A percentile compares a stretch with the other conserved stretches of the same genome.
phyloP scores from a whole-genome alignment of 2,329 filamentous ascomycete species.

The Pseudofabraea citricarpa region DNA sequence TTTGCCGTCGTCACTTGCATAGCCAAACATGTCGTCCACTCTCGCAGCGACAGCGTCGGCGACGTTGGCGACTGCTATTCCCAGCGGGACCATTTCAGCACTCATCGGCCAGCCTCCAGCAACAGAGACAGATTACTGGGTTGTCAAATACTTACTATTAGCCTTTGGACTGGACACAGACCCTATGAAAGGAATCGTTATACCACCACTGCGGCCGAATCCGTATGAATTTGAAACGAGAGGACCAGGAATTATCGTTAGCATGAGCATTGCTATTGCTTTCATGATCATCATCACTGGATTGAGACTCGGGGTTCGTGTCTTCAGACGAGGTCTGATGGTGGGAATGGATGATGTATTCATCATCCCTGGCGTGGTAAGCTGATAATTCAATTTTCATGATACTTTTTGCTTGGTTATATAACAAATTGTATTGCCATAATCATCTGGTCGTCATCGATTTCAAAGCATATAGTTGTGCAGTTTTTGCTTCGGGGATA shows the following conservation, averaged over 20 bases:
- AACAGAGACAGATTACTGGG: slow-evolving; percentile 25
- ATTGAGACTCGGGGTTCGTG: slow-evolving; percentile 23
- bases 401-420: too few relatives aligned
- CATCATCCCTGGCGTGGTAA: slow-evolving; percentile 28
- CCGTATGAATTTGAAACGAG: slow-evolving; percentile 22
- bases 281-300: slow-evolving; percentile 25
- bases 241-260: slow-evolving; percentile 21
- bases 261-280: slow-evolving; percentile 25
- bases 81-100: slow-evolving; percentile 17
- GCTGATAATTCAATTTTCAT: too few relatives aligned
- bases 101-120: slow-evolving; percentile 21
- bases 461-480: too few relatives aligned
- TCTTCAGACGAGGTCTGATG: slow-evolving; percentile 20
- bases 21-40: slow-evolving; percentile 1
- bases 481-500: too few relatives aligned
- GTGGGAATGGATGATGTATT: slow-evolving; percentile 31
- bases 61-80: slow-evolving; percentile 5
- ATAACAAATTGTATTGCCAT: too few relatives aligned
- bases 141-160: slow-evolving; percentile 22
- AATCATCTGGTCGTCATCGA: too few relatives aligned
- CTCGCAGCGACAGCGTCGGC: slow-evolving; percentile 1
- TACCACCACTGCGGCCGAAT: slow-evolving; percentile 13
- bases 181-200: slow-evolving; percentile 16
- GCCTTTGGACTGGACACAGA: slow-evolving; percentile 13
- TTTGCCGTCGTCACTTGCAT: too few relatives aligned